Base-by-base conservation (phyloP, 75 land plant species). In the Larix kaempferi region DNA sequence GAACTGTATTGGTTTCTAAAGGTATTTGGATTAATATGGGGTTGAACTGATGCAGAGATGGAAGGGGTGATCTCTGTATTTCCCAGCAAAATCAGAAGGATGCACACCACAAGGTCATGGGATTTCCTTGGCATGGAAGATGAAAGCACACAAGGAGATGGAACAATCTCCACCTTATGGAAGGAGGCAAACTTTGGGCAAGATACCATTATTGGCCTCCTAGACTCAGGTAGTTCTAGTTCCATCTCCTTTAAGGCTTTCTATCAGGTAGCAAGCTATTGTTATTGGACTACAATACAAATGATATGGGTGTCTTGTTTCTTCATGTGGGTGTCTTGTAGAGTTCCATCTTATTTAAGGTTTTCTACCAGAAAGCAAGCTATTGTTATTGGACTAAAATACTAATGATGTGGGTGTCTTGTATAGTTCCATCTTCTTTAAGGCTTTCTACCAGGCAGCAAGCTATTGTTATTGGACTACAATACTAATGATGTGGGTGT, bases 51-150 rank as follows among this genome's bases (percentile, higher is more conserved):
- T 63, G 74, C 78, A 95, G 96, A 82, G 55, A 78, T 78, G 79
- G 86, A 81, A 19, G 92, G 80, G 23, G 94, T 95, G 71, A 84
- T 91, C 0, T 83, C 90, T 6, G 92, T 85, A 22, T 82, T 84
- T 73, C 83, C 69, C 49, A 93, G 88, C 78, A 54, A 76, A 35
- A 82, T 79, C 19, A 79, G 62, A 17, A 78, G 71, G 59, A 55
- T 89, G 21, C 87, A 89, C 44, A 91, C 93, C 12, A 95, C 96
- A 13, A 90, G 90, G 82, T 89, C 96, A 12, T 93, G 96, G 96
- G 86, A 86, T n/a, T 95, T 93, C 67, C 54, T 88, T 21, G 91
- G 90, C 8, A 39, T 89, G 11, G 78, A 80, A 21, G 86, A 80
- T 35, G 59, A 61, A 39, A 39, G n/a, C 21, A 35, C 39, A 29